Percentiles rank a stretch among this genome's conserved stretches.
Conservation (phyloP, 2,329 filamentous ascomycete species). For the Clonostachys byssicola region DNA sequence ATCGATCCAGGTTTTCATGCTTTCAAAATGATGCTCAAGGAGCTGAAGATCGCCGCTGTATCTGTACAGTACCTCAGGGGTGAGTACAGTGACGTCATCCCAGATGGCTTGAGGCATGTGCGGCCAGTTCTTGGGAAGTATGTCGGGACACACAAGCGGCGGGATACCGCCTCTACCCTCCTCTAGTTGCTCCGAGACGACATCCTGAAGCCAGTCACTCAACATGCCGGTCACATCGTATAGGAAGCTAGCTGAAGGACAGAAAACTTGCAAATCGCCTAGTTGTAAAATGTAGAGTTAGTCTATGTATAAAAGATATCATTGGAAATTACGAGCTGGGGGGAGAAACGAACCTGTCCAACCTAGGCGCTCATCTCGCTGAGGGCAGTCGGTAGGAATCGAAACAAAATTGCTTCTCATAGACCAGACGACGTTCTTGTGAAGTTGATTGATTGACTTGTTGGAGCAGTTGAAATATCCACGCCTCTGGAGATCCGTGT, state of each 20-base stretch:
- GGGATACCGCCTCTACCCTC: background rate
- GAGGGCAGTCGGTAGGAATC: conserved; percentile 53
- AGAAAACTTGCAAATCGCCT: background rate
- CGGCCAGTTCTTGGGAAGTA: background rate
- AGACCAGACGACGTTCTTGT: conserved; percentile 35
- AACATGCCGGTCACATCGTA: background rate
- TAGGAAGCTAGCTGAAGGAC: background rate
- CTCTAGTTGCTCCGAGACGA: background rate
- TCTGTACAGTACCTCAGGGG: background rate
- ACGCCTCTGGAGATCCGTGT: conserved; percentile 45
- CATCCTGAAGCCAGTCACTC: background rate
- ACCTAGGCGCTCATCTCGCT: conserved; percentile 48
- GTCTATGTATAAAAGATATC: conserved; percentile 31
- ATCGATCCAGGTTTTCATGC: conserved; percentile 33
- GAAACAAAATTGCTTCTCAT: conserved; percentile 56
- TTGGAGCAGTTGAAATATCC: conserved; percentile 50
- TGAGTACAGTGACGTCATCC: background rate
- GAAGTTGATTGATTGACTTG: conserved; percentile 43
- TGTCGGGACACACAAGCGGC: background rate
- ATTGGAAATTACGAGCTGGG: conserved; percentile 44
- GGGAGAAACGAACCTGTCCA: conserved; percentile 39
- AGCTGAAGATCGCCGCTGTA: background rate
- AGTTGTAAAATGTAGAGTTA: background rate
- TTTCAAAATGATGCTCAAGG: conserved; percentile 21
- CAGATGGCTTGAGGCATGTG: background rate